Evolutionary conservation across 257 asterid species (phyloP).

Genomic region (Echites panduratus): DNA sequence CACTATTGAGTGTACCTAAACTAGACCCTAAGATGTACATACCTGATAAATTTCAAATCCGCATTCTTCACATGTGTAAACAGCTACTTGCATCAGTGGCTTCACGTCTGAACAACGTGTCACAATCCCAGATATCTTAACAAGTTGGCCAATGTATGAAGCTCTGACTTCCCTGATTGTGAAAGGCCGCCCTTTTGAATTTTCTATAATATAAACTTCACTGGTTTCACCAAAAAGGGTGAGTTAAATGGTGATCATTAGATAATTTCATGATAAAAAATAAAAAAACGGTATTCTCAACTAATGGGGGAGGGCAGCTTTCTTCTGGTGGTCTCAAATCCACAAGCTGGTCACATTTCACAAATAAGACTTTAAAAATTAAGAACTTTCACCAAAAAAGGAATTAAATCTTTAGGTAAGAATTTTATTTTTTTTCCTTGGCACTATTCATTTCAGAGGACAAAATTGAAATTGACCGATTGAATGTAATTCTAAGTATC

Average conservation of each 20-base stretch:
- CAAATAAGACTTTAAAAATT: neutral
- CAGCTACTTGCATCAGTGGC: slow-evolving; percentile 97
- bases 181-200: slow-evolving; percentile 76
- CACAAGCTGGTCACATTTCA: too few species aligned
- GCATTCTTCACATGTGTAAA: slow-evolving; percentile 95
- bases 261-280: neutral
- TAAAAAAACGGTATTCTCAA: neutral
- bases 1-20: neutral
- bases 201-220: slow-evolving; percentile 81
- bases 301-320: neutral
- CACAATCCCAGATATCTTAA: slow-evolving; percentile 83
- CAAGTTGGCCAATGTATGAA: slow-evolving; percentile 90
- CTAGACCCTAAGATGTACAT: neutral
- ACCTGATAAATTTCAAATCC: slow-evolving; percentile 99
- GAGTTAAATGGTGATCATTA: slow-evolving; percentile 1
- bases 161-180: slow-evolving; percentile 97
- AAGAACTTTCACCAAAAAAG: neutral
- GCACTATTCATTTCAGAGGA: neutral
- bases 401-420: neutral
- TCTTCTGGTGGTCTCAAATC: neutral
- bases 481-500: neutral
- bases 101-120: slow-evolving; percentile 96
- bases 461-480: neutral
- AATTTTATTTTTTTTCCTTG: neutral
- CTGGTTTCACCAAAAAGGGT: slow-evolving; percentile 37